A percentile compares a stretch with the other conserved stretches of the same genome.
Conservation (phyloP, 106 monocot species). For the Dioscorea dumetorum region DNA sequence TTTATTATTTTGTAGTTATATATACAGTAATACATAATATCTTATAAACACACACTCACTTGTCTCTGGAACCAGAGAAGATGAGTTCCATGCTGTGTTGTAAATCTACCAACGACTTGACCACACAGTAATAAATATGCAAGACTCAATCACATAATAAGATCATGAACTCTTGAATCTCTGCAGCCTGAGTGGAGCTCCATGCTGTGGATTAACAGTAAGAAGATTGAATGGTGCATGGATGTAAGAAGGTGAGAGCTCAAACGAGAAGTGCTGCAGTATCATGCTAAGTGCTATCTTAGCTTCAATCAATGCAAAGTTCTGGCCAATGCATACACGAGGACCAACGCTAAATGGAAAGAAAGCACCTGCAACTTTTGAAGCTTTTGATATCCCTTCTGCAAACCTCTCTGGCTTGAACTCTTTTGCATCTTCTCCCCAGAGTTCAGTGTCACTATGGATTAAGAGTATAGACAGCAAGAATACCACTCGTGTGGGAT, state of each 20-base stretch:
- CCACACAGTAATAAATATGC: too few relatives aligned
- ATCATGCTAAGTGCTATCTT: constrained; percentile 27
- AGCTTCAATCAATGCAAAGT: constrained; percentile 38
- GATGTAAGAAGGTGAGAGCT: constrained; percentile 27
- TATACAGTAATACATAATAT: too few relatives aligned
- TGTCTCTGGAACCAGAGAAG: too few relatives aligned
- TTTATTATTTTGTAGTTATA: too few relatives aligned
- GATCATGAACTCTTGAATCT: neutral
- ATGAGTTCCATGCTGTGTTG: too few relatives aligned
- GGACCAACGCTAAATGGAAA: constrained; percentile 38
- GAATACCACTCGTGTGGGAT: constrained; percentile 13
- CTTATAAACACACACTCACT: too few relatives aligned
- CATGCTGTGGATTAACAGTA: constrained; percentile 23
- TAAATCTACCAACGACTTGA: too few relatives aligned
- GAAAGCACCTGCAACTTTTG: constrained; percentile 15
- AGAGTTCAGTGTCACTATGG: constrained; percentile 23
- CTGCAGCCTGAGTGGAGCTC: constrained; percentile 9
- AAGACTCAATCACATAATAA: too few relatives aligned
- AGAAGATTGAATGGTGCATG: constrained; percentile 25
- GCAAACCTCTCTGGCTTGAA: constrained; percentile 50
- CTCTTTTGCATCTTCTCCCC: constrained; percentile 29
- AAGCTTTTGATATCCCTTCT: constrained; percentile 33
- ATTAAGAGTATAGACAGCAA: constrained; percentile 12
- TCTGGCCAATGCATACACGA: constrained; percentile 40
- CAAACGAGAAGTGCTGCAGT: constrained; percentile 30